phyloP scores from a whole-genome alignment of 768 basidiomycete genomes.

The Kondoa malvinella region DNA sequence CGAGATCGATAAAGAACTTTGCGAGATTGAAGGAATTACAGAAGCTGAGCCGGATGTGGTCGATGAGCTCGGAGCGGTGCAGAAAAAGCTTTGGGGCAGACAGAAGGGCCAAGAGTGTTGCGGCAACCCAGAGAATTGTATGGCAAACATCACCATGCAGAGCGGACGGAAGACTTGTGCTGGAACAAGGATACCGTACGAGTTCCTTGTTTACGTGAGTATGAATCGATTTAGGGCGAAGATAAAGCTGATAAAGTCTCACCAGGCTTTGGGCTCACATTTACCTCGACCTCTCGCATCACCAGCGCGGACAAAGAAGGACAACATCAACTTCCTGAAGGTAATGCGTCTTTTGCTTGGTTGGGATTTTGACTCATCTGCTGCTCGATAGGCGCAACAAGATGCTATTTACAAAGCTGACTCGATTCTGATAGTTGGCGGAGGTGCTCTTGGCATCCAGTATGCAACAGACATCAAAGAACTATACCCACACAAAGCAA shows the following conservation, averaged over 20 bases:
- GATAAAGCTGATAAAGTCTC: neutral
- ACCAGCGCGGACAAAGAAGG: constrained; percentile 19
- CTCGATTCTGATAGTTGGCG: constrained; percentile 25
- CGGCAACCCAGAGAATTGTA: constrained; percentile 13
- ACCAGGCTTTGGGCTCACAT: constrained; percentile 25
- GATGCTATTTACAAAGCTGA: constrained; percentile 7
- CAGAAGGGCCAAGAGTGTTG: constrained; percentile 10
- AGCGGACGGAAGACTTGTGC: neutral
- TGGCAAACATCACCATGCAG: constrained; percentile 7
- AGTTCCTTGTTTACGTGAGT: constrained; percentile 23
- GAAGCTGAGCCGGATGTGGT: constrained; percentile 11
- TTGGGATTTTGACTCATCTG: neutral
- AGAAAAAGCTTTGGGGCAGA: constrained; percentile 10
- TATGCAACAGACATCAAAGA: constrained; percentile 26
- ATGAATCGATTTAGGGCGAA: neutral
- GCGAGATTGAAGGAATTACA: constrained; percentile 19
- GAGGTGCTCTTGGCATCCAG: constrained; percentile 28
- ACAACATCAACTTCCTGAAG: constrained; percentile 22
- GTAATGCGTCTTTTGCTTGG: constrained; percentile 5
- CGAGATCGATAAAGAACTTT: constrained; percentile 24
- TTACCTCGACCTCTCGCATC: constrained; percentile 23
- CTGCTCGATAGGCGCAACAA: neutral
- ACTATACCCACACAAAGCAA: constrained; percentile 12
- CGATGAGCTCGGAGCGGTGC: constrained; percentile 6
- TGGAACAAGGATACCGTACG: constrained; percentile 19